phyloP scores from a whole-genome alignment of 441 rosid genomes.

The Gossypium gossypioides region DNA sequence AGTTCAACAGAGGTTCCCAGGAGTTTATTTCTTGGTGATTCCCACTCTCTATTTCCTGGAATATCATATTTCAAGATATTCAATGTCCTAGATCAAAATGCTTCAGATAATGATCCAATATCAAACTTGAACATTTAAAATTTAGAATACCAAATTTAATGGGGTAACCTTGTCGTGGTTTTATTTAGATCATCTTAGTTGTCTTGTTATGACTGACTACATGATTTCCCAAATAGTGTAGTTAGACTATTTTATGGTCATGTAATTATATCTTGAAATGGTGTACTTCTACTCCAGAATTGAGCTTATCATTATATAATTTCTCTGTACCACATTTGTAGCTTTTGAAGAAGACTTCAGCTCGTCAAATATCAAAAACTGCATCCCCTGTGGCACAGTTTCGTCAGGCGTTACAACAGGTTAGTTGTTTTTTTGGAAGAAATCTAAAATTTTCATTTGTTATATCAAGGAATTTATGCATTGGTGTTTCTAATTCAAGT shows the following conservation, averaged over 20 bases:
- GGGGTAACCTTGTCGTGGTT: not conserved
- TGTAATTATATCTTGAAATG: slow-evolving; percentile 21
- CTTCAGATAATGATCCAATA: not conserved
- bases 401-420: slow-evolving; percentile 74
- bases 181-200: not conserved
- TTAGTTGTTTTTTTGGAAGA: slow-evolving; percentile 25
- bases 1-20: not conserved
- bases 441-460: not conserved
- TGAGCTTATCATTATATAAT: slow-evolving; percentile 35
- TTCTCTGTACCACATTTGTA: slow-evolving; percentile 45
- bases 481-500: not conserved
- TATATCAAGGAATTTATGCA: not conserved
- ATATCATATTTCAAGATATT: not conserved
- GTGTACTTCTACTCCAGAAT: slow-evolving; percentile 20
- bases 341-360: slow-evolving; percentile 86
- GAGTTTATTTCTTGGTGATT: not conserved
- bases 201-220: not conserved
- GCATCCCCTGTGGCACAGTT: slow-evolving; percentile 81
- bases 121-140: not conserved
- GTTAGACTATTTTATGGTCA: not conserved
- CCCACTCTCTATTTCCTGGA: not conserved
- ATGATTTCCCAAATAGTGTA: not conserved
- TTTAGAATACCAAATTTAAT: not conserved
- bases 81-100: not conserved
- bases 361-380: slow-evolving; percentile 66